Evolutionary conservation across 148 eudicot genomes (phyloP).

Genomic region (Gaultheria prostrata): DNA sequence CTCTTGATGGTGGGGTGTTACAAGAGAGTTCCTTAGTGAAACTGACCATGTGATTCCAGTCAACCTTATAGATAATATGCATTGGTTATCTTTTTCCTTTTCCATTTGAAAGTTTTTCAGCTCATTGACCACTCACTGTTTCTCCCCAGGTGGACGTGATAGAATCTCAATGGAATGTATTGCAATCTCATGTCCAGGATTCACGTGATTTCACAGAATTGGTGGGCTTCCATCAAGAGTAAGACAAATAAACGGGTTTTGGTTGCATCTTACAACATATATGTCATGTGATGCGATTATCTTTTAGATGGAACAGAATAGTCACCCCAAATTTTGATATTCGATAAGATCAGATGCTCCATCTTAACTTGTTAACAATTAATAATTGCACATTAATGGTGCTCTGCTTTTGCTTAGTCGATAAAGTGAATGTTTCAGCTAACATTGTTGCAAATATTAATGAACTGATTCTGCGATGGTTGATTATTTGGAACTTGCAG

Average conservation of each 20-base stretch:
- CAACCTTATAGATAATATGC: not conserved
- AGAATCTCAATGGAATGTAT: conserved; percentile 96
- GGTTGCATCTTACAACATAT: not conserved
- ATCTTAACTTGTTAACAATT: conserved; percentile 1
- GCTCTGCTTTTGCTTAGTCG: not conserved
- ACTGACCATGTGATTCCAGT: not conserved
- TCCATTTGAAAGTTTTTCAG: not conserved
- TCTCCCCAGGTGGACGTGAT: conserved; percentile 83
- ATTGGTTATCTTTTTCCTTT: not conserved
- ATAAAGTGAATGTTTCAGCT: not conserved
- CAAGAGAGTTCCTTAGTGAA: conserved; percentile 2
- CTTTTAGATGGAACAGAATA: not conserved
- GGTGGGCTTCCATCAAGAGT: conserved; percentile 94
- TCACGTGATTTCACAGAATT: conserved; percentile 93
- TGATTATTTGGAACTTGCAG: conserved; percentile 41
- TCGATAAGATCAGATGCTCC: not conserved
- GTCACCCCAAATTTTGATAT: not conserved
- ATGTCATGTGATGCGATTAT: not conserved
- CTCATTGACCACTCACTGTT: conserved; percentile 11
- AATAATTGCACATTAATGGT: not conserved
- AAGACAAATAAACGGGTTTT: conserved; percentile 28
- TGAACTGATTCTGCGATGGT: not conserved
- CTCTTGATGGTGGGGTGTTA: conserved; percentile 3
- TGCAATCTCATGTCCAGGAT: conserved; percentile 83
- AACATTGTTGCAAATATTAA: too few species aligned